Evolutionary conservation across 1,284 basidiomycete genomes (phyloP).

Genomic region (Tilletia setariae): DNA sequence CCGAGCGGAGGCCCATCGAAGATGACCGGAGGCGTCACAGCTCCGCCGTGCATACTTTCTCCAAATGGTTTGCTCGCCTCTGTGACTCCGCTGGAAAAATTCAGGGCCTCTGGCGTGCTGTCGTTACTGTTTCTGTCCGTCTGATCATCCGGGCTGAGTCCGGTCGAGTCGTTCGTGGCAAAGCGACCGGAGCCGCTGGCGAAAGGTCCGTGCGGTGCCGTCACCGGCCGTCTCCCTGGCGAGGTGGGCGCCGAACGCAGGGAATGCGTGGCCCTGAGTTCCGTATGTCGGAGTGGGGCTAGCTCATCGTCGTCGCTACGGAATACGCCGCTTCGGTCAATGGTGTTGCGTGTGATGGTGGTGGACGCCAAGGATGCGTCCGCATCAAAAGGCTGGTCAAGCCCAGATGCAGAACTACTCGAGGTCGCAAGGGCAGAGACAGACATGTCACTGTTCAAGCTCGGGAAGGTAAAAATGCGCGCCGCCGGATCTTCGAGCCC

Average conservation of each 20-base stretch:
- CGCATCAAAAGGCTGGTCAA: slow-evolving; percentile 1
- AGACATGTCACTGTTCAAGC: neutral
- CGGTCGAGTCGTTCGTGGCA: neutral
- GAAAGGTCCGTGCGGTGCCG: neutral
- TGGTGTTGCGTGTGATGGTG: slow-evolving; percentile 9
- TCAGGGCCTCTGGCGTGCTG: neutral
- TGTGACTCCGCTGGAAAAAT: slow-evolving; percentile 6
- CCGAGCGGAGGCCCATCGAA: slow-evolving; percentile 14
- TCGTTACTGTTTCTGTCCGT: neutral
- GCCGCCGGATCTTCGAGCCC: neutral
- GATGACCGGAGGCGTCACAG: neutral
- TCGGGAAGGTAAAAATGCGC: neutral
- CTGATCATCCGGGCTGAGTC: neutral
- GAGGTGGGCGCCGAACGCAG: neutral
- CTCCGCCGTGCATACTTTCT: neutral
- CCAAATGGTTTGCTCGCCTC: neutral
- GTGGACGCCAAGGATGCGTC: neutral
- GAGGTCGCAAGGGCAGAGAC: slow-evolving; percentile 26
- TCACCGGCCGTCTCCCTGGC: neutral
- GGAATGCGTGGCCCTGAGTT: neutral
- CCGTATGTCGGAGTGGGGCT: neutral
- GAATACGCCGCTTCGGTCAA: neutral
- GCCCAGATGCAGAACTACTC: slow-evolving; percentile 22
- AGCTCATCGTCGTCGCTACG: neutral
- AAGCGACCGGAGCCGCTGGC: neutral